Evolutionary conservation across 306 rosid genomes (phyloP), one percentile per base, ranked within the genome.

Genomic region (Castanea sativa): DNA sequence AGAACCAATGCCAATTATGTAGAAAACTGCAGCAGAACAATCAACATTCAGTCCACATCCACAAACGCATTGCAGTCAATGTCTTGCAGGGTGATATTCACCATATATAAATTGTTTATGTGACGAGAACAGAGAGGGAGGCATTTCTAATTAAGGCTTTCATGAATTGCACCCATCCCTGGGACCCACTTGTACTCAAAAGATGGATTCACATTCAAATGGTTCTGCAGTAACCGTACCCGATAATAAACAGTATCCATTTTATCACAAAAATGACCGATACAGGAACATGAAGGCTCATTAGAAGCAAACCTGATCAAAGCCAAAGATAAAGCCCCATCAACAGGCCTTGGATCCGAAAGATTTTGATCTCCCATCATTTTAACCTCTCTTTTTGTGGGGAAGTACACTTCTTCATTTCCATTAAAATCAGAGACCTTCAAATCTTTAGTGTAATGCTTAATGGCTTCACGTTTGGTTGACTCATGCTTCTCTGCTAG

Each of bases 301-400:
- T 91, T 90, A 23, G 87, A 87, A 68, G 87, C 97, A 84, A 94
- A 84, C 79, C 98, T 88, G 63, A 91, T 83, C 80, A 87, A 45
- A 57, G 86, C 89, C 91, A 92, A 83, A 33, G 89, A 84, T 69
- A 91, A 76, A 32, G 85, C 83, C 51, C 97, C 98, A 38, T 89
- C 97, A 63, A 91, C 94, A 25, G 90, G 94, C 78, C 85, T 89
- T 29, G 98, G 98, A 84, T 94, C 97, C 4, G 88, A 85, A 73
- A 92, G 91, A 82, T 87, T 91, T 83, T 76, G 76, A 58, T 91
- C 94, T 86, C 98, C 98, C 97, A 91, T 88, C 97, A 94, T 91
- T 85, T 87, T 91, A 69, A 92, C 92, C 86, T 91, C 95, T 83
- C 82, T 91, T 84, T 94, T 93, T 23, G 97, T 88, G 59, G 94